Evolutionary conservation across 169 alveolate species (phyloP).

Genomic region (Plasmodium gallinaceum): DNA sequence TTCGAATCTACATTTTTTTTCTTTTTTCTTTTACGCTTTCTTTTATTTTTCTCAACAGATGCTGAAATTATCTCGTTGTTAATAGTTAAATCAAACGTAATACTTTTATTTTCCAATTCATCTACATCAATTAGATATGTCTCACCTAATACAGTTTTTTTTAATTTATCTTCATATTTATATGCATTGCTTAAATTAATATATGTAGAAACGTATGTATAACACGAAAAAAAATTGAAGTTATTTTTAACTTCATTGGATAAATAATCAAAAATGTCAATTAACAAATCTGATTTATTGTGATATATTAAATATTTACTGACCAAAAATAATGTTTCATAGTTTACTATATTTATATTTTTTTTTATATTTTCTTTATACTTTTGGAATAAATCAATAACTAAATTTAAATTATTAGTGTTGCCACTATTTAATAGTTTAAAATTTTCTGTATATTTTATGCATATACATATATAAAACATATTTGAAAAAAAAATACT

Average conservation of each 20-base stretch:
- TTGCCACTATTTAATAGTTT: background rate
- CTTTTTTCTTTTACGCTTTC: conserved; percentile 17
- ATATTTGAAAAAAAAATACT: conserved; percentile 44
- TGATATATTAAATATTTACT: conserved; percentile 54
- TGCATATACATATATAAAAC: conserved; percentile 58
- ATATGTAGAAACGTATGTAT: conserved; percentile 62
- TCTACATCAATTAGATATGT: conserved; percentile 73
- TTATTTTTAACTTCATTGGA: conserved; percentile 28
- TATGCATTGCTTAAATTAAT: conserved; percentile 29
- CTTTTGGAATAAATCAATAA: conserved; percentile 37
- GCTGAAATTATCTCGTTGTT: background rate
- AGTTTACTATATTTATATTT: conserved; percentile 27
- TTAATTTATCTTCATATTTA: conserved; percentile 49
- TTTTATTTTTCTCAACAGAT: conserved; percentile 5
- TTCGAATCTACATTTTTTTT: background rate
- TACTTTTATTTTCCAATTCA: conserved; percentile 50
- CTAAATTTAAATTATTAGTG: background rate
- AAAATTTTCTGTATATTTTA: background rate
- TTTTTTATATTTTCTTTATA: conserved; percentile 30
- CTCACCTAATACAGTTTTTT: conserved; percentile 43
- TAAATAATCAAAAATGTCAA: conserved; percentile 39
- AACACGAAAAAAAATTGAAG: conserved; percentile 24
- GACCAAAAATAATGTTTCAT: conserved; percentile 45
- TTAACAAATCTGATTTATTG: conserved; percentile 10
- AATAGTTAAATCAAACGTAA: conserved; percentile 1